Percentiles rank a stretch among this genome's conserved stretches.
phyloP scores from a whole-genome alignment of 2,329 filamentous ascomycete species.

The Gnomoniopsis smithogilvyi region DNA sequence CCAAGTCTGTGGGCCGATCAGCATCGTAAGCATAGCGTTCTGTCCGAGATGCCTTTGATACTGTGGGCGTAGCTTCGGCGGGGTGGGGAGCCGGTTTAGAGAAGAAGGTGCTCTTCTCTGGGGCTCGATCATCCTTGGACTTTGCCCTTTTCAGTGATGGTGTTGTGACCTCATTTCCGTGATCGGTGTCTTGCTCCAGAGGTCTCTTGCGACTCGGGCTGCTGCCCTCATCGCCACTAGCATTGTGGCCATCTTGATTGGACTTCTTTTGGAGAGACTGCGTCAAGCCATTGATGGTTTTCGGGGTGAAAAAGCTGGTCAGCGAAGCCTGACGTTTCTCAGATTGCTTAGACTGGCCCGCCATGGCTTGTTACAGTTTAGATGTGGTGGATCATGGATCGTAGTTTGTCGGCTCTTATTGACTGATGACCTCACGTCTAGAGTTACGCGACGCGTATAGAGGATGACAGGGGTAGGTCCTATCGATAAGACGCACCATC shows the following conservation, averaged over 20 bases:
- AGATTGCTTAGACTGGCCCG: conserved; percentile 35
- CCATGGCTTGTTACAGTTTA: conserved; percentile 27
- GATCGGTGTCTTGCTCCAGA: conserved; percentile 44
- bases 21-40: conserved; percentile 50
- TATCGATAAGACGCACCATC: conserved; percentile 5
- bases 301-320: conserved; percentile 79
- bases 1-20: conserved; percentile 38
- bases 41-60: conserved; percentile 32
- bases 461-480: background rate
- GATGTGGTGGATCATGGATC: background rate
- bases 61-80: conserved; percentile 17
- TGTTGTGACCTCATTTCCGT: conserved; percentile 37
- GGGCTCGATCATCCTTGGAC: conserved; percentile 36
- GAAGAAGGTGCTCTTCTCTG: conserved; percentile 35
- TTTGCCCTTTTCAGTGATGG: conserved; percentile 44
- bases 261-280: conserved; percentile 11
- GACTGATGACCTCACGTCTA: background rate
- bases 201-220: conserved; percentile 45
- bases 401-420: background rate
- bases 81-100: conserved; percentile 33
- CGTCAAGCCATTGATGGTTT: conserved; percentile 44
- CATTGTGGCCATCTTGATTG: conserved; percentile 15
- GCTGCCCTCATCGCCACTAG: background rate
- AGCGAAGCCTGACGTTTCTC: conserved; percentile 76
- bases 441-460: background rate